phyloP scores from a whole-genome alignment of 148 eudicot species.

The Pouteria glomerata region DNA sequence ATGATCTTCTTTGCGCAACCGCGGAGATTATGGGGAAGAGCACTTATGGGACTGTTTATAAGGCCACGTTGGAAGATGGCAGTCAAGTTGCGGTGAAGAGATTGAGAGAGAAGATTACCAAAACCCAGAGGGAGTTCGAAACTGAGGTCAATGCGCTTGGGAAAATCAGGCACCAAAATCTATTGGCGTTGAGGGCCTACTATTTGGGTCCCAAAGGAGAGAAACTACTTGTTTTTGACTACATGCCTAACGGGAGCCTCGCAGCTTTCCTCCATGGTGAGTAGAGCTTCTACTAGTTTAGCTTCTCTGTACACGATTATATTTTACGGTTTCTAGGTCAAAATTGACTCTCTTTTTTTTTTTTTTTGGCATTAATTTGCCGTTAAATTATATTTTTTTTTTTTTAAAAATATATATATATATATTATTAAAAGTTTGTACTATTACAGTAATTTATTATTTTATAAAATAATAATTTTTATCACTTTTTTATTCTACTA shows the following conservation, averaged over 20 bases:
- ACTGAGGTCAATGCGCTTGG: slow-evolving; percentile 75
- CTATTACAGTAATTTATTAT: too few species aligned
- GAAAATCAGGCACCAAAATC: slow-evolving; percentile 72
- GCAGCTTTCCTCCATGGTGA: slow-evolving; percentile 73
- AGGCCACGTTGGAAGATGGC: slow-evolving; percentile 85
- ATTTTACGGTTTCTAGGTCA: too few species aligned
- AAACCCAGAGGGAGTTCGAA: slow-evolving; percentile 74
- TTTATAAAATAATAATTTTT: too few species aligned
- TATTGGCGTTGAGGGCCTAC: slow-evolving; percentile 86
- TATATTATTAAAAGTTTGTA: too few species aligned
- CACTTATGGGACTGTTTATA: slow-evolving; percentile 87
- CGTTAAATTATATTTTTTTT: too few species aligned
- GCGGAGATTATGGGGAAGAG: slow-evolving; percentile 97
- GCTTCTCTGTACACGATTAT: too few species aligned
- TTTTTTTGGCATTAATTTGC: too few species aligned
- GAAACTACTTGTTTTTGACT: slow-evolving; percentile 92
- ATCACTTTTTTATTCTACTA: too few species aligned
- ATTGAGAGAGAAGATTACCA: slow-evolving; percentile 69
- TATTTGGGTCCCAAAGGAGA: slow-evolving; percentile 91
- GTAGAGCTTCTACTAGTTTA: too few species aligned
- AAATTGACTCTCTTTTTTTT: too few species aligned
- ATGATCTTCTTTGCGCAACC: slow-evolving; percentile 80
- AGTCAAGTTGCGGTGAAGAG: slow-evolving; percentile 85
- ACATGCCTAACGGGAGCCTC: slow-evolving; percentile 76
- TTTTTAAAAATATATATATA: too few species aligned